Base-by-base conservation (phyloP, 495 filamentous ascomycete genomes). In the Talaromyces trachyspermus region DNA sequence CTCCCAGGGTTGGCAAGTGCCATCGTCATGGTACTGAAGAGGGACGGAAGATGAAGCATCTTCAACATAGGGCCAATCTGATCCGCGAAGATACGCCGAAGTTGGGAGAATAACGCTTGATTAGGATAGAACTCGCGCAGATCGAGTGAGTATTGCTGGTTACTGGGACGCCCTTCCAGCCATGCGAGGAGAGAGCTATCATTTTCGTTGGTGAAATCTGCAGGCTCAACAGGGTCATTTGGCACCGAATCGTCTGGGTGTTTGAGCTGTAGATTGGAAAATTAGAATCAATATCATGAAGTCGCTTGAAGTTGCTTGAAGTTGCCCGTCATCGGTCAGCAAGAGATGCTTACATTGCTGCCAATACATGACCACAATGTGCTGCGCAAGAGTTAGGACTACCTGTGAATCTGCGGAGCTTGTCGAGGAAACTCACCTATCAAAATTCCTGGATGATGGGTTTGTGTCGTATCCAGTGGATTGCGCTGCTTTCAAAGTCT, bases 21-120 rank as follows among this genome's bases (percentile, higher is more conserved):
- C 35, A 68, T 61, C n/a, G 71, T 65, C 8, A 73, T 60, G 2
- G 55, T 65, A 10, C 38, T 47, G 48, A 78, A 74, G 2, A 76
- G 54, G 12, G 59, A 75, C 4, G 77, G 75, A 2, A 68, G 55
- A 48, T 81, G 75, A 0, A 74, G 66, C 37, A 79, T 63, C 46
- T 78, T 81, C 42, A 74, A 60, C 29, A 79, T 42, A 2, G 75
- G 75, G 45, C 78, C 63, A 18, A 78, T 30, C 27, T 30, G 27
- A 30, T 30, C 12, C 12, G 27, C 12, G 27, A 30, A 30, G 12
- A 30, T 30, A 12, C 12, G 27, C 27, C 12, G 27, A 30, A 30
- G 12, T 30, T 30, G 27, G 6, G 27, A 30, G 27, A 30, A 30
- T 30, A 12, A 6, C 27, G 27, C 27, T 30, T 6, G 6, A 30